These are phyloP conservation scores for Euphorbia celastroides DNA, from an alignment of 441 rosid genomes.

Conservation along the genomic window DNA sequence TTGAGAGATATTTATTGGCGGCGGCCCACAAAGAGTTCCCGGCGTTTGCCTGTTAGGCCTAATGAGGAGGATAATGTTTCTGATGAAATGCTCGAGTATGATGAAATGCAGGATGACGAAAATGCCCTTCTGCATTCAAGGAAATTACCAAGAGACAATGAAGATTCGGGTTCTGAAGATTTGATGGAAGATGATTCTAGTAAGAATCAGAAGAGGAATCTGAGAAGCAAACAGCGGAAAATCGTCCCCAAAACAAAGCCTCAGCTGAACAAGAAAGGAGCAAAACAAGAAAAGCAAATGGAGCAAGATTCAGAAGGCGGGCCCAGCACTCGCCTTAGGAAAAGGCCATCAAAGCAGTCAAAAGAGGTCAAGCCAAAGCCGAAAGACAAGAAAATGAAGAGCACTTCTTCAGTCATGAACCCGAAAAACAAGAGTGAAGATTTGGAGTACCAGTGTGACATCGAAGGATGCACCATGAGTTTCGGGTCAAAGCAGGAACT, in stretches of 20 bases:
- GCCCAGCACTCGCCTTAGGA: constrained; percentile 83
- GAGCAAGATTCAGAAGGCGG: constrained; percentile 58
- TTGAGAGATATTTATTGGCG: constrained; percentile 17
- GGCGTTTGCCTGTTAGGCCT: constrained; percentile 18
- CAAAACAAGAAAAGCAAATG: constrained; percentile 30
- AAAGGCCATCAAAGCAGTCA: constrained; percentile 44
- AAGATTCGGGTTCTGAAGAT: constrained; percentile 32
- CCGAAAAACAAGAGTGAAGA: constrained; percentile 40
- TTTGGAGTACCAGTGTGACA: constrained; percentile 65
- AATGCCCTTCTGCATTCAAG: constrained; percentile 1
- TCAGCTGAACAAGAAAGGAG: constrained; percentile 24
- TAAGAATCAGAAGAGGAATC: constrained; percentile 17
- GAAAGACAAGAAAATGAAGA: constrained; percentile 46
- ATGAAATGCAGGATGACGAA: constrained; percentile 19
- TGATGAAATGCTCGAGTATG: constrained; percentile 26
- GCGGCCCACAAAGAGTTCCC: constrained; percentile 10
- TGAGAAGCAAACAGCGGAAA: constrained; percentile 27
- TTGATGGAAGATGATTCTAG: constrained; percentile 21
- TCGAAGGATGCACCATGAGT: constrained; percentile 93
- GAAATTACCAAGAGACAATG: constrained; percentile 22
- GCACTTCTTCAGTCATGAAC: constrained; percentile 30
- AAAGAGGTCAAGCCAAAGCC: constrained; percentile 32
- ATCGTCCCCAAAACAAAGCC: constrained; percentile 31
- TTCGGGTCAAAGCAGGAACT: constrained; percentile 71
- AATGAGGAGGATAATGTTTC: constrained; percentile 25